Evolutionary conservation across 495 filamentous ascomycete species (phyloP).

Genomic region (Neurospora africana): DNA sequence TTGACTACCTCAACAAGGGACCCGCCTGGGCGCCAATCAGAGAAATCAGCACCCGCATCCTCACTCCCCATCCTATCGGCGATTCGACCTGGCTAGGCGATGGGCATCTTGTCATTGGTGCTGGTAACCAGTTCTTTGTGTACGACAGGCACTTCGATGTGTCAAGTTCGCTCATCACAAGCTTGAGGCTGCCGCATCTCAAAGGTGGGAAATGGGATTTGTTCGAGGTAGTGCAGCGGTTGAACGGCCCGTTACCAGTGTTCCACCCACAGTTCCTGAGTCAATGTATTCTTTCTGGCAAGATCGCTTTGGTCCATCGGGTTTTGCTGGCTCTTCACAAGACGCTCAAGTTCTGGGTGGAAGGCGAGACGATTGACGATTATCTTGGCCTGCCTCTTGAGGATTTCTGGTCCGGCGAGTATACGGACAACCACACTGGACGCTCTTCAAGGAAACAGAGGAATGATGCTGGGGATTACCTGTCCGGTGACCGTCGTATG

Average conservation of each 20-base stretch:
- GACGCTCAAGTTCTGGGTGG: constrained; percentile 70
- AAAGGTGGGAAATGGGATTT: constrained; percentile 45
- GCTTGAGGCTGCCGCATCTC: constrained; percentile 49
- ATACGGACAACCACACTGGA: constrained; percentile 7
- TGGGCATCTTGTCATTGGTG: constrained; percentile 75
- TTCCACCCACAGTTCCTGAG: constrained; percentile 91
- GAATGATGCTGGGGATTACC: constrained; percentile 16
- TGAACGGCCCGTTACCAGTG: constrained; percentile 82
- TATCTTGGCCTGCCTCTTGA: constrained; percentile 63
- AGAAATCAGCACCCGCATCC: constrained; percentile 68
- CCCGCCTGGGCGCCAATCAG: constrained; percentile 81
- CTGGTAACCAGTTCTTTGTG: constrained; percentile 88
- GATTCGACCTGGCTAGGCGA: constrained; percentile 84
- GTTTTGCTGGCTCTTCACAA: constrained; percentile 67
- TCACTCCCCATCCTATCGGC: constrained; percentile 86
- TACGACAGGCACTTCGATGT: constrained; percentile 65
- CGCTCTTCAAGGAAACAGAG: constrained; percentile 1
- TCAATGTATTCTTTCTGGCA: constrained; percentile 79
- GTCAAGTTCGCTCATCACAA: constrained; percentile 49
- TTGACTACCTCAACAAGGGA: constrained; percentile 84
- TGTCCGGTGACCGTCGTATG: constrained; percentile 15
- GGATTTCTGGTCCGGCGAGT: constrained; percentile 44
- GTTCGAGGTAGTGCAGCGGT: constrained; percentile 66
- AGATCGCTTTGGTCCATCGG: constrained; percentile 58
- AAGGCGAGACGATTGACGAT: constrained; percentile 73